Percentiles rank a stretch among this genome's conserved stretches.
These are phyloP conservation scores for Heliosperma pusillum DNA, from an alignment of 148 eudicot species.

Conservation along the genomic window DNA sequence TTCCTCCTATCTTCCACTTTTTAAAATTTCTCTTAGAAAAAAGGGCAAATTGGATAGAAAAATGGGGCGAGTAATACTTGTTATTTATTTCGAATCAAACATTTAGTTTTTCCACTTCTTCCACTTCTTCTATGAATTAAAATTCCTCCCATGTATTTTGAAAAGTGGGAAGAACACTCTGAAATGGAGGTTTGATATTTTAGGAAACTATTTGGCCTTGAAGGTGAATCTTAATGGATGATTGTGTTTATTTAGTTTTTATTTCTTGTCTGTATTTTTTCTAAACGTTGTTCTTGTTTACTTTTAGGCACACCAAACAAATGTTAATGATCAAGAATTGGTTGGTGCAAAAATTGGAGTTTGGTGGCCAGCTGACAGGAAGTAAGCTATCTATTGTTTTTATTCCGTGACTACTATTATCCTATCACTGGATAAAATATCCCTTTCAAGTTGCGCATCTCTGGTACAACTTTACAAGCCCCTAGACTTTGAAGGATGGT, in stretches of 20 bases:
- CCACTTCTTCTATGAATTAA: too few species aligned
- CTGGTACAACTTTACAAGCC: not conserved
- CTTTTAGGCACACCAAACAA: constrained; percentile 45
- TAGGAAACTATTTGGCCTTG: not conserved
- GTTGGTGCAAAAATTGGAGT: constrained; percentile 60
- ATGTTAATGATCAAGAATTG: constrained; percentile 37
- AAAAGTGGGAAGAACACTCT: too few species aligned
- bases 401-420: too few species aligned
- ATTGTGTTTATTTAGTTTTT: not conserved
- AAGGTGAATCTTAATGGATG: not conserved
- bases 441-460: not conserved
- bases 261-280: not conserved
- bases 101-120: too few species aligned
- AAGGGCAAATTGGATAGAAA: too few species aligned
- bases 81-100: too few species aligned
- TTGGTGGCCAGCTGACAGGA: constrained; percentile 76
- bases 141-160: not conserved
- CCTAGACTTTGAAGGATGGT: not conserved
- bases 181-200: too few species aligned
- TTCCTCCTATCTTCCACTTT: too few species aligned
- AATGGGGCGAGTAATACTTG: too few species aligned
- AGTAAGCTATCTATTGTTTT: constrained; percentile 38
- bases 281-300: not conserved
- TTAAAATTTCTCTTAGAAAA: too few species aligned
- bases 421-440: too few species aligned